These are phyloP conservation scores for Cardamine chenopodiifolia DNA, from an alignment of 345 rosid species.

Conservation along the genomic window DNA sequence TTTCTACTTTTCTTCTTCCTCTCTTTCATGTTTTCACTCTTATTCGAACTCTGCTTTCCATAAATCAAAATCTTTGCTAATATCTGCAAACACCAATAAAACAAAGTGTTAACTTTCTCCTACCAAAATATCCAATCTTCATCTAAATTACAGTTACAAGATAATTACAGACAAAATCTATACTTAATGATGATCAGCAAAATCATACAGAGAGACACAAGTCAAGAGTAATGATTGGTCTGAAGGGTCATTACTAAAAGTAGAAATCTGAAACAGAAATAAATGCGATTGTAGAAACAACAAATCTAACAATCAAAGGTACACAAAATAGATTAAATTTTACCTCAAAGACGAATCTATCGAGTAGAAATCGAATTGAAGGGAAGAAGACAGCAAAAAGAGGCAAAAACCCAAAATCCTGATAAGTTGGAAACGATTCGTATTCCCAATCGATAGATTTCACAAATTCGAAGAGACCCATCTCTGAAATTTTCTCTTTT, in stretches of 20 bases:
- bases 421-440: constrained; percentile 77
- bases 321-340: background rate
- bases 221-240: constrained; percentile 25
- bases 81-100: constrained; percentile 51
- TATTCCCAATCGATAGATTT: constrained; percentile 70
- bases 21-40: constrained; percentile 39
- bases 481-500: constrained; percentile 27
- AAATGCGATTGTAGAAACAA: constrained; percentile 27
- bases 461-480: constrained; percentile 58
- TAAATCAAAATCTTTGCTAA: constrained; percentile 59
- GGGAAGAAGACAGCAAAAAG: constrained; percentile 78
- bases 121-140: too few species aligned
- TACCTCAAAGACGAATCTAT: constrained; percentile 90
- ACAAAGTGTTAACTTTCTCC: background rate
- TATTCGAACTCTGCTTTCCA: constrained; percentile 46
- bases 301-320: too few species aligned
- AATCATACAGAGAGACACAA: constrained; percentile 11
- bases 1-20: constrained; percentile 51
- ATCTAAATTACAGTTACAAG: constrained; percentile 2
- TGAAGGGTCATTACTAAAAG: constrained; percentile 24
- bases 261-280: constrained; percentile 17
- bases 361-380: constrained; percentile 74
- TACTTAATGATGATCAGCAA: background rate
- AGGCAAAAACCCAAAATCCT: constrained; percentile 75
- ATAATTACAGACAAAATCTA: too few species aligned